phyloP scores from a whole-genome alignment of 768 basidiomycete species.

The Calocybe gangraenosa region DNA sequence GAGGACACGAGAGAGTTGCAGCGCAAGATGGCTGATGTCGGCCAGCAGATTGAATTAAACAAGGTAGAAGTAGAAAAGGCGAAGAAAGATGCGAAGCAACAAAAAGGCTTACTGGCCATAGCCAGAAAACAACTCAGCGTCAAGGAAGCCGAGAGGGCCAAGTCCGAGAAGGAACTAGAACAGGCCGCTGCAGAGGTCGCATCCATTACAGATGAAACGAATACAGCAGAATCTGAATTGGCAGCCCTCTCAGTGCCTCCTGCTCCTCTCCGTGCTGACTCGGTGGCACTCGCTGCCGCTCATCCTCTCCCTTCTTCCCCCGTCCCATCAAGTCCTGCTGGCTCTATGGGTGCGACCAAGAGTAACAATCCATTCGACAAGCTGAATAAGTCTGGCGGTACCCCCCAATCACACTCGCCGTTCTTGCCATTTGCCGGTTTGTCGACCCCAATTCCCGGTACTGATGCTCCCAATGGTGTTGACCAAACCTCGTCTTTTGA shows the following conservation, averaged over 20 bases:
- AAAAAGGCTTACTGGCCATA: constrained; percentile 93
- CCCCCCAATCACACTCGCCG: constrained; percentile 54
- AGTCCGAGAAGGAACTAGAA: constrained; percentile 66
- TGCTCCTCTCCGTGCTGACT: constrained; percentile 33
- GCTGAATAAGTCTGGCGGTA: constrained; percentile 45
- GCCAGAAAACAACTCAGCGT: constrained; percentile 89
- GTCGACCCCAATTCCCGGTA: constrained; percentile 32
- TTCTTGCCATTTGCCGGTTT: constrained; percentile 47
- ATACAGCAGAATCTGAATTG: constrained; percentile 50
- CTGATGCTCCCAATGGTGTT: constrained; percentile 15
- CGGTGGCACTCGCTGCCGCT: constrained; percentile 57
- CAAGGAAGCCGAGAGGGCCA: constrained; percentile 74
- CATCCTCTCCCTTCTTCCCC: constrained; percentile 74
- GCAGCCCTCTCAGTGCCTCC: constrained; percentile 24
- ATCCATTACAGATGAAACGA: constrained; percentile 50
- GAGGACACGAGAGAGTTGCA: constrained; percentile 89
- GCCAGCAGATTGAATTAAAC: constrained; percentile 63
- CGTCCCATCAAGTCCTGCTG: constrained; percentile 47
- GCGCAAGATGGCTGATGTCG: constrained; percentile 76
- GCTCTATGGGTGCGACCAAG: constrained; percentile 43
- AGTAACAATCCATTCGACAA: constrained; percentile 93
- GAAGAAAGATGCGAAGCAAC: constrained; percentile 93
- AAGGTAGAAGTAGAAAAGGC: constrained; percentile 80
- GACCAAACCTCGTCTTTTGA: constrained; percentile 30
- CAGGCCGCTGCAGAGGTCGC: constrained; percentile 56